A percentile compares a stretch with the other conserved stretches of the same genome.
phyloP scores from a whole-genome alignment of 2,329 filamentous ascomycete genomes.

The Thermothelomyces thermophilus region DNA sequence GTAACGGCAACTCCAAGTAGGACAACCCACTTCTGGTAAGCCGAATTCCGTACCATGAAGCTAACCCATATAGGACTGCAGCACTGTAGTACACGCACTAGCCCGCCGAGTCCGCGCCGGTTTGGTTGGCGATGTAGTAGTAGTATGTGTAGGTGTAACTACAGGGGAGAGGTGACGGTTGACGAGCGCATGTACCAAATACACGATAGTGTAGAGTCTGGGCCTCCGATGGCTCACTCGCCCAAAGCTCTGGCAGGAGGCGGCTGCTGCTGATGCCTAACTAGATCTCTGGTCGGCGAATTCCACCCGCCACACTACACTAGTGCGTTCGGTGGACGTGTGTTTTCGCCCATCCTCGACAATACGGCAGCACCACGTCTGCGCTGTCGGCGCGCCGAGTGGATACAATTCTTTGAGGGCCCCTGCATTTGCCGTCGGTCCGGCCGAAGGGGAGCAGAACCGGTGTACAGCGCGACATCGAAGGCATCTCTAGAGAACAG shows the following conservation, averaged over 20 bases:
- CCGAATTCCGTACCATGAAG: slow-evolving; percentile 15
- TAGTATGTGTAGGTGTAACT: no score
- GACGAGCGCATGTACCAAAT: no score
- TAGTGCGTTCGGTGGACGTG: no score
- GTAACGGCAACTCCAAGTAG: neutral
- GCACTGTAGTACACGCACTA: no score
- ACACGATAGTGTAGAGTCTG: neutral
- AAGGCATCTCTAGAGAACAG: neutral
- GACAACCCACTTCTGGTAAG: slow-evolving; percentile 15
- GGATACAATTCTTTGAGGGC: neutral
- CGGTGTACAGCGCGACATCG: neutral
- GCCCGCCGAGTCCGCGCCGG: no score
- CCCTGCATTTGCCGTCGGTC: slow-evolving; percentile 1
- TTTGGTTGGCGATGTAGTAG: no score
- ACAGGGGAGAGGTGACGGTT: neutral
- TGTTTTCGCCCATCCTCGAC: neutral
- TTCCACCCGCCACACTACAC: no score
- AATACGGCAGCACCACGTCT: slow-evolving; percentile 1
- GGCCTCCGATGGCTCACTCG: no score
- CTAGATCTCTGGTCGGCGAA: slow-evolving; percentile 6
- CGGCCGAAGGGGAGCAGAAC: neutral
- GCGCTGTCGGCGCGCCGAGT: slow-evolving; percentile 1
- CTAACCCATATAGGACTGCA: neutral
- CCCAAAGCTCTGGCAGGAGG: neutral
- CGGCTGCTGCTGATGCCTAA: slow-evolving; percentile 13